Base-by-base conservation (phyloP, 257 asterid species). In the Echium plantagineum region DNA sequence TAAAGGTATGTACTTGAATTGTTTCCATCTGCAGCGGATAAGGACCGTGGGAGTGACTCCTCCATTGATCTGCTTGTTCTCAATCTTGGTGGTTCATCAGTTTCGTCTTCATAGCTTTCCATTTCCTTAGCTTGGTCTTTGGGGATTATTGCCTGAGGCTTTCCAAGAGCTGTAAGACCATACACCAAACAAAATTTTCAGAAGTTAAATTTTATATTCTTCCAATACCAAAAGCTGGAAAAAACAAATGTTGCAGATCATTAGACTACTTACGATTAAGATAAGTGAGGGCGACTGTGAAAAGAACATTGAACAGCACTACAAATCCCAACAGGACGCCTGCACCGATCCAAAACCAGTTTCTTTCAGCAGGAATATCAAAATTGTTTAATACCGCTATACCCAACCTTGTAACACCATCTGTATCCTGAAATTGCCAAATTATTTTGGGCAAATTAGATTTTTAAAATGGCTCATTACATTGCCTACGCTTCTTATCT, bases 71-170 rank as follows among this genome's bases (percentile, higher is more conserved):
- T 79, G 65, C 63, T 55, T 66, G 75, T 72, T 69, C 57, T 62
- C 16, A 81, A 75, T 61, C 90, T 73, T 12, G 95, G 81, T 9
- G 72, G 66, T 42, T 66, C 85, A 26, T 68, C 66, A 15, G 69
- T 63, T 54, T 75, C 90, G 63, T 73, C 80, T 19, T 78, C 62
- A 1, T 67, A 79, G 12, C 24, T 64, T 66, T 82, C 87, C 84
- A 84, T 83, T 67, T 82, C 87, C 66, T 69, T 75, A 22, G 90
- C 95, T 60, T 82, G 81, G 76, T 88, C 95, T 66, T 91, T 84
- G 19, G 98, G 84, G 71, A 91, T 78, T 69, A 77, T 78, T 56
- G 95, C 95, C 77, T 85, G 95, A 63, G 94, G 93, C 72, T 81
- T 84, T 59, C 91, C 95, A 4, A 77, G 80, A 71, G 95, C 98